These are phyloP conservation scores for Trichoderma hamatum DNA, from an alignment of 2,329 filamentous ascomycete genomes.

Conservation along the genomic window DNA sequence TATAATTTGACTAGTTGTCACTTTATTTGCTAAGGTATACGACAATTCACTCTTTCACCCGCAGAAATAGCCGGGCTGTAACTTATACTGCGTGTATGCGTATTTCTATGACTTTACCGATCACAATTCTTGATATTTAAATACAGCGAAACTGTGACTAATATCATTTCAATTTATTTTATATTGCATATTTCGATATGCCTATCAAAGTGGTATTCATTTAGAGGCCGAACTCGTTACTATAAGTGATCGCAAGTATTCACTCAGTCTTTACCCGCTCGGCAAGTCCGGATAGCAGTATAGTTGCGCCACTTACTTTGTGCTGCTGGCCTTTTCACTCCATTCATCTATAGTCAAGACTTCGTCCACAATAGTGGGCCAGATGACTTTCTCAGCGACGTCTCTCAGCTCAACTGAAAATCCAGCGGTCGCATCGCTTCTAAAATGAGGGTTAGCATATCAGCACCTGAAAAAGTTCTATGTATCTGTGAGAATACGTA, in stretches of 20 bases:
- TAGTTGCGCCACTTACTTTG: not conserved
- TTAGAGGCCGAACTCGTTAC: not conserved
- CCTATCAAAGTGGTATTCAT: not conserved
- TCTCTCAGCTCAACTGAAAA: slow-evolving; percentile 21
- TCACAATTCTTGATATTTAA: no score
- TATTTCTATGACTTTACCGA: no score
- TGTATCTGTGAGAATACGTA: not conserved
- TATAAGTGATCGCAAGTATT: not conserved
- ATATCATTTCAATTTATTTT: not conserved
- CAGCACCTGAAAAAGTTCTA: no score
- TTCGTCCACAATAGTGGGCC: slow-evolving; percentile 26
- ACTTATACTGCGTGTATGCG: no score
- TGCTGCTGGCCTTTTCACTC: not conserved
- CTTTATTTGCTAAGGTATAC: not conserved
- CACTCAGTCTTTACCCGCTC: not conserved
- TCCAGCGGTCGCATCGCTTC: slow-evolving; percentile 24
- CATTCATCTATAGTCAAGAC: slow-evolving; percentile 6
- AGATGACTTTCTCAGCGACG: slow-evolving; percentile 19
- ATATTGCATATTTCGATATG: not conserved
- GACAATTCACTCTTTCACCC: not conserved
- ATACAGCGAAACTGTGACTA: no score
- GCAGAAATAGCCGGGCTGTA: no score
- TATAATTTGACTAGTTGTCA: not conserved
- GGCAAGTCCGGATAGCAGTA: not conserved
- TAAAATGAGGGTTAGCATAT: not conserved